Percentiles rank a stretch among this genome's conserved stretches.
Evolutionary conservation across 495 filamentous ascomycete species (phyloP).

Genomic region (Tricharina praecox): DNA sequence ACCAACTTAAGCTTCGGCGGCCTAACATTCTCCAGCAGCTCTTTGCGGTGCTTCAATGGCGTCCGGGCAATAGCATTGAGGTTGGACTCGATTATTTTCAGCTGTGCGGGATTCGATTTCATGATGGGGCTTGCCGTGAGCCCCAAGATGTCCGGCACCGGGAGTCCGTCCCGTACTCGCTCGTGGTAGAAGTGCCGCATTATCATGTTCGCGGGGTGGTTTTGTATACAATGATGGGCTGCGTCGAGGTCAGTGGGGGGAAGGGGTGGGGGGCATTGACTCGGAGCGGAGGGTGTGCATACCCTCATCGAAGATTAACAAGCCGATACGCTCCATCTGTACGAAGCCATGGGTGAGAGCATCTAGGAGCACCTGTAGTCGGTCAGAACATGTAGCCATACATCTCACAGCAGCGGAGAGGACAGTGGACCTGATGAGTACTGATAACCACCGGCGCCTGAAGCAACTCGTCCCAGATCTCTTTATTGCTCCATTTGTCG

Average conservation of each 20-base stretch:
- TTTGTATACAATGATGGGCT: constrained; percentile 54
- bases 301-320: constrained; percentile 90
- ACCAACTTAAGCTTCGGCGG: constrained; percentile 43
- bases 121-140: constrained; percentile 73
- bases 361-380: constrained; percentile 48
- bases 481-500: constrained; percentile 56
- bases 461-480: constrained; percentile 57
- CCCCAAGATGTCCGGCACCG: constrained; percentile 59
- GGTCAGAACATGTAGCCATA: not conserved
- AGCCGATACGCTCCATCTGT: constrained; percentile 41
- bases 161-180: constrained; percentile 24
- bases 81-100: constrained; percentile 53
- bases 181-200: constrained; percentile 63
- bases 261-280: too few relatives aligned
- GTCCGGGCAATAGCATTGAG: constrained; percentile 56
- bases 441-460: constrained; percentile 15
- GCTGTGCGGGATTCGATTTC: constrained; percentile 33
- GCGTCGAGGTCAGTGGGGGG: too few relatives aligned
- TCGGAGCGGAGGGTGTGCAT: too few relatives aligned
- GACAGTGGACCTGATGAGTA: constrained; percentile 22
- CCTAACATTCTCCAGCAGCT: constrained; percentile 51
- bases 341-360: constrained; percentile 71
- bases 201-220: constrained; percentile 54
- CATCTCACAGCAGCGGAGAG: not conserved
- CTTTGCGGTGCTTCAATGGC: constrained; percentile 52